Evolutionary conservation across 148 eudicot genomes (phyloP).

Genomic region (Talinum fruticosum): DNA sequence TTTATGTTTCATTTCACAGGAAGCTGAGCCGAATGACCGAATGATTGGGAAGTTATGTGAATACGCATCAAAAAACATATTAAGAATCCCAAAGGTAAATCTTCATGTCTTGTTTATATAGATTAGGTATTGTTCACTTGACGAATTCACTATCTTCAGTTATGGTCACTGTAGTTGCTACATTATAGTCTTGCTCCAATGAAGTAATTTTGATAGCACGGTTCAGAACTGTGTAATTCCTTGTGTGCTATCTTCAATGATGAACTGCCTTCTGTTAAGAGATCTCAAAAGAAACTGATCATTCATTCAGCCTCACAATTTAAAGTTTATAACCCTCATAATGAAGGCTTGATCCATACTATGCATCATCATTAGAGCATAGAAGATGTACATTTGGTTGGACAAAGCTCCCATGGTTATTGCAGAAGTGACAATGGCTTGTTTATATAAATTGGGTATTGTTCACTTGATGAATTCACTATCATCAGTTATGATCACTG

Average conservation of each 20-base stretch:
- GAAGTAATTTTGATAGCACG: no score
- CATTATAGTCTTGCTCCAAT: background rate
- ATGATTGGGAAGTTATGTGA: slow-evolving; percentile 88
- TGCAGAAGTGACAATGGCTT: background rate
- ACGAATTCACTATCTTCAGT: slow-evolving; percentile 1
- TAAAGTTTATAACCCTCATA: no score
- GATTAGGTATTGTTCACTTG: background rate
- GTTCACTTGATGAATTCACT: slow-evolving; percentile 7
- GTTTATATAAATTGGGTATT: background rate
- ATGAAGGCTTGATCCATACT: no score
- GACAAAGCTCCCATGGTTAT: no score
- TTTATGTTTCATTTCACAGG: slow-evolving; percentile 39
- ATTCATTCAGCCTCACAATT: no score
- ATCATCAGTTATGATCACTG: background rate
- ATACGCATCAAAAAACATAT: slow-evolving; percentile 72
- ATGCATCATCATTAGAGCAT: no score
- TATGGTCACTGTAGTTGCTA: background rate
- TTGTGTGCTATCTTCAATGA: no score
- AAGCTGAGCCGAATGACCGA: slow-evolving; percentile 79
- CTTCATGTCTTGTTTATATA: background rate
- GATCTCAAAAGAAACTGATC: no score
- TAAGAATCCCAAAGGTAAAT: slow-evolving; percentile 79
- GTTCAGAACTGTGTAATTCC: no score
- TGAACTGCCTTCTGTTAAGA: no score
- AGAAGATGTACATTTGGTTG: no score